Evolutionary conservation across 352 stramenopile genomes (phyloP).

Genomic region (Globisporangium ultimum): DNA sequence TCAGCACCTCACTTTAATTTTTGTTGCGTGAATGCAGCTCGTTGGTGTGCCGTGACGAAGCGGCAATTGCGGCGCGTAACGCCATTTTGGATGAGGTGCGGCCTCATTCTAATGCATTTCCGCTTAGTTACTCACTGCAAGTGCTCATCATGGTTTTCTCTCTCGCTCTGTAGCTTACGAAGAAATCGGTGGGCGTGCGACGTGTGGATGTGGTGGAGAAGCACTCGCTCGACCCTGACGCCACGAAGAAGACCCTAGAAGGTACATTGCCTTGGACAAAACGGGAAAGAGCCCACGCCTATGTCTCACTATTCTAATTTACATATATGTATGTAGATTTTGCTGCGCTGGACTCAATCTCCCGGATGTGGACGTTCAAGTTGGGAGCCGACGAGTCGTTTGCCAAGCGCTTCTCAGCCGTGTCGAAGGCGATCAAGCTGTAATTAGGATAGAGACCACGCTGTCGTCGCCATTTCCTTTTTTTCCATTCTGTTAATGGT

Average conservation of each 20-base stretch:
- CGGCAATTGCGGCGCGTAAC: constrained; percentile 29
- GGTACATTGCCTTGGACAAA: constrained; percentile 16
- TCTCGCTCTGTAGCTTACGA: constrained; percentile 22
- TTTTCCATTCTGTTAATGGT: too few species aligned
- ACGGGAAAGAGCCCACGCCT: background rate
- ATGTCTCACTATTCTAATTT: constrained; percentile 2
- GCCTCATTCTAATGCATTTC: background rate
- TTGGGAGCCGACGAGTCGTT: constrained; percentile 45
- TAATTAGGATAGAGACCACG: constrained; percentile 14
- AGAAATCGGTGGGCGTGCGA: constrained; percentile 33
- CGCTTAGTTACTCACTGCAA: background rate
- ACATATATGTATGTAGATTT: constrained; percentile 41
- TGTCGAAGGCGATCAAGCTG: constrained; percentile 47
- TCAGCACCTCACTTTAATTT: background rate
- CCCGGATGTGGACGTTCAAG: constrained; percentile 55
- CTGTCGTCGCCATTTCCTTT: too few species aligned
- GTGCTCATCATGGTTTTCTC: background rate
- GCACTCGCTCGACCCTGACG: constrained; percentile 31
- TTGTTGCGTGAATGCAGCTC: constrained; percentile 12
- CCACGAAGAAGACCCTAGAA: constrained; percentile 44
- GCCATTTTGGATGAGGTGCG: constrained; percentile 51
- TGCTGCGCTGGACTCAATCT: constrained; percentile 34
- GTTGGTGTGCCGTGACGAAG: constrained; percentile 32
- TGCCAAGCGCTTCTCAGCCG: constrained; percentile 39
- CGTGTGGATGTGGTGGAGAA: constrained; percentile 45